Conservation (phyloP, 73 alveolate genomes). For the Paramecium caudatum region DNA sequence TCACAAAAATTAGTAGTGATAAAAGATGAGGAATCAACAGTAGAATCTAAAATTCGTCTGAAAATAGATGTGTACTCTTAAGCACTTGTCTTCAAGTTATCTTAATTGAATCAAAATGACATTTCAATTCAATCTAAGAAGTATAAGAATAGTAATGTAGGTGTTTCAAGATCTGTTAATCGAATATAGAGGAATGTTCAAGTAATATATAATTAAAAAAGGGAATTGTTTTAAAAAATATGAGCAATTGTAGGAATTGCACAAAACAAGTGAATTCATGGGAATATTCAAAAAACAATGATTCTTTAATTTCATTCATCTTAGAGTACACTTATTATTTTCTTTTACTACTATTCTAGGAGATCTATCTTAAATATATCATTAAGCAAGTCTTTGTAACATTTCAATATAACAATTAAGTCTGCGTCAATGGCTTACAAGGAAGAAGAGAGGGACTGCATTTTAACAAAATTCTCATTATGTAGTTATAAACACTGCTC, state of each 20-base stretch:
- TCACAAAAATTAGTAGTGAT: background rate
- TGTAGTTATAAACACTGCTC: slow-evolving; percentile 10
- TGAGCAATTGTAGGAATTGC: background rate
- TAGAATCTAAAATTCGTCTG: background rate
- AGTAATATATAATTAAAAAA: background rate
- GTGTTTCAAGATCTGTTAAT: slow-evolving; percentile 24
- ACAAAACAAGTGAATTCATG: slow-evolving; percentile 35
- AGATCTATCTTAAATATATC: slow-evolving; percentile 18
- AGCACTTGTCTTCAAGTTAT: background rate
- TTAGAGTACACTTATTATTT: slow-evolving; percentile 15
- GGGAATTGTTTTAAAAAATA: slow-evolving; percentile 14
- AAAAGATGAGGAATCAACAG: background rate
- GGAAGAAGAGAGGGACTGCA: background rate
- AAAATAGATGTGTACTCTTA: slow-evolving; percentile 21
- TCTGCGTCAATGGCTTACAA: slow-evolving; percentile 22
- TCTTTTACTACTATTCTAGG: background rate
- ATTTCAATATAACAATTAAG: slow-evolving; percentile 23
- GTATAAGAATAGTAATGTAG: background rate
- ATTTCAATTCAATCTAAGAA: background rate
- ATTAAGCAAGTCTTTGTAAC: slow-evolving; percentile 45
- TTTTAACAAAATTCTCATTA: background rate
- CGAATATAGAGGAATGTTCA: background rate
- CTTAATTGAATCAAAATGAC: slow-evolving; percentile 17
- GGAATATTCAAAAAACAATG: slow-evolving; percentile 42
- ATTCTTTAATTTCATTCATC: too few species aligned